Base-by-base conservation (phyloP, 1,284 basidiomycete species). In the Anthracocystis panici-leucophaei region DNA sequence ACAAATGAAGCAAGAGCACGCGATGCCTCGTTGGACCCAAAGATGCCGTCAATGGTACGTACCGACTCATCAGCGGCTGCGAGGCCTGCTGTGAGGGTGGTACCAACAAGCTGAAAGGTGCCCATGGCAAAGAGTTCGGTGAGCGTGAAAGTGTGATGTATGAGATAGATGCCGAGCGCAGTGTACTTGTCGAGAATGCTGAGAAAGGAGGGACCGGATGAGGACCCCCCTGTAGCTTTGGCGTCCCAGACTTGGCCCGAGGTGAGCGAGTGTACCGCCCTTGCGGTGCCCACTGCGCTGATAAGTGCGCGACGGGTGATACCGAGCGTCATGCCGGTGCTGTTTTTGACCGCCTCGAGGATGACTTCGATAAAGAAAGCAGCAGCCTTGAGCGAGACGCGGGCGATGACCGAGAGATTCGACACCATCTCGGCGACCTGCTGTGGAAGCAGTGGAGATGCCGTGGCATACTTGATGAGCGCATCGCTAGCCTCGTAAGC, bases 71-170 rank as follows among this genome's bases (percentile, higher is more conserved):
- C 86, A 0, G 88, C 88, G 12, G 87, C 87, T 10, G 58, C 58
- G 2, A 80, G 55, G 18, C 77, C 77, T 7, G 67, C 75, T 21
- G 62, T 66, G 52, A 82, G 41, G 14, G 59, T 57, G 44, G 57
- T 52, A 10, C 58, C 57, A 5, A 67, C 87, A 54, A 88, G 84
- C 76, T 87, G 86, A 77, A 88, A 87, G 6, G 87, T 86, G 29
- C 87, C 86, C 86, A 88, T 87, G 48, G 87, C 80, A 68, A 88
- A 88, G 29, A 89, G 85, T 68, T 89, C 88, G 21, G 87, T 87
- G 46, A 89, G 82, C 12, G 88, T 88, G 72, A 88, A 87, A 11
- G 86, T 86, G 74, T 88, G 87, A 63, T 88, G 87, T 33, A 86
- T 83, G 54, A 88, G 57, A 67, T 88, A 88, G 66, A 88, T 86